Evolutionary conservation across 805 yeast species (phyloP).

Genomic region (Starmera pachycereana): DNA sequence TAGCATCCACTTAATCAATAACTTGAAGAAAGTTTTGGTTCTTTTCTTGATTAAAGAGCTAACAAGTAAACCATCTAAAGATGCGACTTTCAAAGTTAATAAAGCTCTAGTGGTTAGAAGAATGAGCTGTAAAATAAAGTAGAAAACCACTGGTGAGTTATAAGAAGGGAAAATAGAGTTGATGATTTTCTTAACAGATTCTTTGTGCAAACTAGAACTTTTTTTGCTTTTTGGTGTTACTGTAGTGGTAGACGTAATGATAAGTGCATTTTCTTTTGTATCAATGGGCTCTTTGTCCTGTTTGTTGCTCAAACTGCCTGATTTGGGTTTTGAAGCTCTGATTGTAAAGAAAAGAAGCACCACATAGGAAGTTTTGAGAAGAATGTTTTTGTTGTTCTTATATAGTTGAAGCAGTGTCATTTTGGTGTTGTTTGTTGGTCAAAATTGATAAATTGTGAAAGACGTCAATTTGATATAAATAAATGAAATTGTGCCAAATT

Average conservation of each 20-base stretch:
- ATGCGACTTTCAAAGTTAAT: constrained; percentile 73
- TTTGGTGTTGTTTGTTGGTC: too few relatives aligned
- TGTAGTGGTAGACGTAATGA: not conserved
- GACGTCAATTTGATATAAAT: too few relatives aligned
- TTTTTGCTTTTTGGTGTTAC: not conserved
- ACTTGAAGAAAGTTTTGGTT: constrained; percentile 51
- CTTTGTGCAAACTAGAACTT: constrained; percentile 3
- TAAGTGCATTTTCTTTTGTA: too few relatives aligned
- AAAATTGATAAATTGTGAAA: too few relatives aligned
- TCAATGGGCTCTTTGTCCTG: too few relatives aligned
- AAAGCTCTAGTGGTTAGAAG: constrained; percentile 60
- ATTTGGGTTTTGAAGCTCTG: not conserved
- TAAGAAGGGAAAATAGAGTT: constrained; percentile 14
- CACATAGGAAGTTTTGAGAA: not conserved
- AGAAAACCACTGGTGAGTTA: constrained; percentile 15
- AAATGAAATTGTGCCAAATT: too few relatives aligned
- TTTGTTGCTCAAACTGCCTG: too few relatives aligned
- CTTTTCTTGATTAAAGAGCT: constrained; percentile 68
- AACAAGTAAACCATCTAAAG: constrained; percentile 76
- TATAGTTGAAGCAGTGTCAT: too few relatives aligned
- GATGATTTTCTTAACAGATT: constrained; percentile 6
- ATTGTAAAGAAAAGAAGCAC: not conserved
- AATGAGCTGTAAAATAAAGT: constrained; percentile 15
- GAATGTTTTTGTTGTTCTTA: not conserved
- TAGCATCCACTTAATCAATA: constrained; percentile 67